Conservation (phyloP, 495 filamentous ascomycete genomes). For the Penicillium egyptiacum region DNA sequence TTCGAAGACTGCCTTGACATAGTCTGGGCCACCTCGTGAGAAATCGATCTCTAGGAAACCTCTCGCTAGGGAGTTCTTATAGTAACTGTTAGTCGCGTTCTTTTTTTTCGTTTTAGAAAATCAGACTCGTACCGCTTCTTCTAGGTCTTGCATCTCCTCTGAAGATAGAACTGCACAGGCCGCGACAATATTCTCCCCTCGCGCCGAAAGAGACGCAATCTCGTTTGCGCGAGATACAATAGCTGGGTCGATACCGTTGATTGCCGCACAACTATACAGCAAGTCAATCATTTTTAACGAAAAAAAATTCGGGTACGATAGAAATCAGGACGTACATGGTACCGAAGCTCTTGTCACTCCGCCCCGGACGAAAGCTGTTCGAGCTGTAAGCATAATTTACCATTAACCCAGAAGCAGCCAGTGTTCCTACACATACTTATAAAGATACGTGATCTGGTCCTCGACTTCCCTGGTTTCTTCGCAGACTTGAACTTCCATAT, state of each 20-base stretch:
- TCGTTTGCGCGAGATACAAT: conserved; percentile 77
- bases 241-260: conserved; percentile 73
- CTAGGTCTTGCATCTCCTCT: conserved; percentile 59
- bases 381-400: conserved; percentile 14
- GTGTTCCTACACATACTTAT: conserved; percentile 53
- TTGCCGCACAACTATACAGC: conserved; percentile 66
- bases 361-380: conserved; percentile 57
- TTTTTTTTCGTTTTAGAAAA: background rate
- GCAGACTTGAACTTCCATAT: conserved; percentile 86
- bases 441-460: conserved; percentile 86
- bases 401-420: background rate
- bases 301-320: background rate
- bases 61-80: conserved; percentile 37
- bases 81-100: conserved; percentile 7
- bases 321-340: conserved; percentile 51
- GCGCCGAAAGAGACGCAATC: conserved; percentile 64
- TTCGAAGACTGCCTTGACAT: conserved; percentile 23
- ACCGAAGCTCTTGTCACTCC: conserved; percentile 80
- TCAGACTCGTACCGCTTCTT: conserved; percentile 53
- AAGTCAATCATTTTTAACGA: background rate
- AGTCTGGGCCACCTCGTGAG: conserved; percentile 10
- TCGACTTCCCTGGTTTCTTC: conserved; percentile 55
- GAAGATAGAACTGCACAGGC: conserved; percentile 64
- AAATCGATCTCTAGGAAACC: conserved; percentile 36
- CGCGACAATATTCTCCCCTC: conserved; percentile 72